Conservation (phyloP, 1,284 basidiomycete genomes). For the Irpex rosettiformis region DNA sequence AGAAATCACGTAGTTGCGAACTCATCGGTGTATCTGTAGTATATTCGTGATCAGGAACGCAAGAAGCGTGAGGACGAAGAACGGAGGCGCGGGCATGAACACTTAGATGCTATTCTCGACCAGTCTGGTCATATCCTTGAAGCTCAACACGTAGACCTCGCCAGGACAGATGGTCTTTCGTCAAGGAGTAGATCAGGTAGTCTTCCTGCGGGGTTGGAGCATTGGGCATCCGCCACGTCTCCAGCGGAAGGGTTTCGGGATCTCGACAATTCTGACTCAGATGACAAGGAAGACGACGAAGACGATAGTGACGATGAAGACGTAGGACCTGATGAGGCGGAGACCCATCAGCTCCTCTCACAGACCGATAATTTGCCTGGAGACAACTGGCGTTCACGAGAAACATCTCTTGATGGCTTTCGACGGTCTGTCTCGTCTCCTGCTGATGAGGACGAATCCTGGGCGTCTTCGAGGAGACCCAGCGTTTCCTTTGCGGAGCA, state of each 20-base stretch:
- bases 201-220: conserved; percentile 36
- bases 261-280: conserved; percentile 1
- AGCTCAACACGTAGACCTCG: conserved; percentile 75
- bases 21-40: conserved; percentile 32
- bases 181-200: conserved; percentile 52
- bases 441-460: background rate
- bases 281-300: background rate
- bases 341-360: background rate
- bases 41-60: conserved; percentile 71
- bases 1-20: background rate
- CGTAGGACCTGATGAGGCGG: background rate
- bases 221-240: conserved; percentile 25
- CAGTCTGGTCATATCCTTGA: conserved; percentile 87
- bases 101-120: conserved; percentile 88
- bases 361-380: background rate
- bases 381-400: background rate
- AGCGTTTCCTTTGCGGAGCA: background rate
- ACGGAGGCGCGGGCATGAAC: conserved; percentile 71
- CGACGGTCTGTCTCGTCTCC: background rate
- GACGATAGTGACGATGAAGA: background rate
- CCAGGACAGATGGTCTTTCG: conserved; percentile 34
- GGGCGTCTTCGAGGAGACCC: background rate
- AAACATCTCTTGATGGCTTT: background rate
- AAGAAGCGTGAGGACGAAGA: conserved; percentile 59
- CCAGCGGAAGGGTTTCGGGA: background rate